Conservation (phyloP, 2,329 filamentous ascomycete genomes). For the Botryotinia narcissicola region DNA sequence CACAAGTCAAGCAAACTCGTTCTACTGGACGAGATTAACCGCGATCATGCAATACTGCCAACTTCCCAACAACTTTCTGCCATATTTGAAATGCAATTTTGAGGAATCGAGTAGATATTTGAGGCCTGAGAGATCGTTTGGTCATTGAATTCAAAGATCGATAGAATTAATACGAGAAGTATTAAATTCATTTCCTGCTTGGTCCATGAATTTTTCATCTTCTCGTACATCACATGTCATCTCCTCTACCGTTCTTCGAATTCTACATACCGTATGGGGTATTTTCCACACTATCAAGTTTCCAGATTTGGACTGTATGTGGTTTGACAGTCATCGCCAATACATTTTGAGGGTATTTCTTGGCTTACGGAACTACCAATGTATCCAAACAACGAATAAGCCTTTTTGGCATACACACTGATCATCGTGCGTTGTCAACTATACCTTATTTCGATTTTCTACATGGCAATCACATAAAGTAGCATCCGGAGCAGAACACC, state of each 20-base stretch:
- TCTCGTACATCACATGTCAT: neutral
- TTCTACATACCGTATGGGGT: neutral
- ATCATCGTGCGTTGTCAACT: neutral
- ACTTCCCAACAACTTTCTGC: neutral
- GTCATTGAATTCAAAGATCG: neutral
- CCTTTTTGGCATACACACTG: neutral
- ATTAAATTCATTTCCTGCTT: neutral
- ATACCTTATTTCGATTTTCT: neutral
- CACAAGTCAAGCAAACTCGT: neutral
- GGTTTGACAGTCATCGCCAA: neutral
- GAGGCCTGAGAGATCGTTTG: neutral
- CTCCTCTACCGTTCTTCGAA: too few relatives aligned
- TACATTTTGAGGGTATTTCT: neutral
- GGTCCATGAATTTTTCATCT: neutral
- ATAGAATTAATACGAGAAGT: neutral
- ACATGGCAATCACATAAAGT: neutral
- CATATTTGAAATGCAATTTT: neutral
- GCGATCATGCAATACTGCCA: conserved; percentile 7
- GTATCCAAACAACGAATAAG: neutral
- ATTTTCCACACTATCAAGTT: neutral
- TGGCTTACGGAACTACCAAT: neutral
- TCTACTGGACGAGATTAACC: neutral
- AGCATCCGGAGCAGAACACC: conserved; percentile 1
- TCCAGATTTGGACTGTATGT: neutral
- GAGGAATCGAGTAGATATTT: neutral